Evolutionary conservation across 2,329 filamentous ascomycete species (phyloP), one percentile per base, ranked within the genome.

Genomic region (Pseudocercospora pini-densiflorae): DNA sequence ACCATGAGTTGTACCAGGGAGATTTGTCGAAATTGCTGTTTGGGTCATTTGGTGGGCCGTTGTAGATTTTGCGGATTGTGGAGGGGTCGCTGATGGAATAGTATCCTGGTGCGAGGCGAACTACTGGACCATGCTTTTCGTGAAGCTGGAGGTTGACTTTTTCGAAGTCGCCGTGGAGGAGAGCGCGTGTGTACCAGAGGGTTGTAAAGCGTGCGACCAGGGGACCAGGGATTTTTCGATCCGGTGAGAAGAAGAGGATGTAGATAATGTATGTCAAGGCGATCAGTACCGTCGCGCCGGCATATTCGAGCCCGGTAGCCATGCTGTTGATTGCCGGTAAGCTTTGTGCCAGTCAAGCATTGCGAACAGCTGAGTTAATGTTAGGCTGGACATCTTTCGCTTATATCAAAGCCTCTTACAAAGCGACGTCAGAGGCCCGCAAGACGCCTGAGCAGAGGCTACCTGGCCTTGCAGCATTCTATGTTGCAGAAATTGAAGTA

Each of bases 91-190:
- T 51, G 21, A 64, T 23, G 57, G 55, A 60, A 27, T 64, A 69
- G 21, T 80, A 73, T 55, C 78, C 75, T 0, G 81, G 81, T 0
- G 75, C 73, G 21, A 81, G 75, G 1, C 81, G 77, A 19, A 83
- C 77, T 2, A 80, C 70, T 6, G 67, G 65, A 2, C 79, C 80
- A 65, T 81, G 79, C 43, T 73, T 65, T 2, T 71, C 27, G 65
- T 81, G 79, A 1, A 80, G 70, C 2, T 33, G 5, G 27, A 53
- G n/a, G 40, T 45, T 51, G 54, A 31, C 19, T 29, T 33, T 16
- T n/a, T 64, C 40, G 14, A 45, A 59, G 31, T 45, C 16, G 21
- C 62, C 62, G 21, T 9, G 33, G 2, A 40, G 16, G n/a, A 59
- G 23, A 14, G 45, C 21, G 27, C 19, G 23, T n/a, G 51, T 19